phyloP scores from a whole-genome alignment of 2,329 filamentous ascomycete species.

The Aspergillus hortae region DNA sequence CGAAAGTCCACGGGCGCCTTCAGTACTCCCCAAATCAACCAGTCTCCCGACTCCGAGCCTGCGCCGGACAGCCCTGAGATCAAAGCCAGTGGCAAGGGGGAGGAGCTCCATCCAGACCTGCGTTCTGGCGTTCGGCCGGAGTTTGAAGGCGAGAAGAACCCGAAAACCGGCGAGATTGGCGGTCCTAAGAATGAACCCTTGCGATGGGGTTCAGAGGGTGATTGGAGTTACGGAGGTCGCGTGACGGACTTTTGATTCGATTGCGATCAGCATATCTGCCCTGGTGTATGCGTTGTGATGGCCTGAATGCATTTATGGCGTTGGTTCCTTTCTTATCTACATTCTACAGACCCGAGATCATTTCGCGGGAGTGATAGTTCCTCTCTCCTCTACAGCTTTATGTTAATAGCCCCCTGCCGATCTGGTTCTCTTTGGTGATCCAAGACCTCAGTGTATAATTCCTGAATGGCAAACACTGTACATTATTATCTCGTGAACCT shows the following conservation, averaged over 20 bases:
- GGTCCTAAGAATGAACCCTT: constrained; percentile 97
- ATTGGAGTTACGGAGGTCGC: constrained; percentile 93
- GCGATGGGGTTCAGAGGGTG: constrained; percentile 71
- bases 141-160: constrained; percentile 89
- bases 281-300: too few species aligned
- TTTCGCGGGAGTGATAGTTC: too few species aligned
- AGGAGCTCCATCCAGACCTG: constrained; percentile 67
- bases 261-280: too few species aligned
- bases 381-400: too few species aligned
- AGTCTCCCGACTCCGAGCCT: constrained; percentile 41
- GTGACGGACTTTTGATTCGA: constrained; percentile 75
- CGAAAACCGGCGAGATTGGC: constrained; percentile 90
- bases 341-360: too few species aligned
- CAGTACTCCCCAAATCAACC: constrained; percentile 61
- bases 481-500: too few species aligned
- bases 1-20: constrained; percentile 71
- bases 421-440: too few species aligned
- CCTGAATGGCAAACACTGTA: too few species aligned
- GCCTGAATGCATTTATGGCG: too few species aligned
- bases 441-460: too few species aligned
- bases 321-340: too few species aligned
- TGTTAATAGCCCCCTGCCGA: too few species aligned
- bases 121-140: constrained; percentile 78
- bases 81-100: constrained; percentile 56
- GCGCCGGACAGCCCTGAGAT: constrained; percentile 37